phyloP scores from a whole-genome alignment of 768 basidiomycete genomes.

The Boletus rubropictus region DNA sequence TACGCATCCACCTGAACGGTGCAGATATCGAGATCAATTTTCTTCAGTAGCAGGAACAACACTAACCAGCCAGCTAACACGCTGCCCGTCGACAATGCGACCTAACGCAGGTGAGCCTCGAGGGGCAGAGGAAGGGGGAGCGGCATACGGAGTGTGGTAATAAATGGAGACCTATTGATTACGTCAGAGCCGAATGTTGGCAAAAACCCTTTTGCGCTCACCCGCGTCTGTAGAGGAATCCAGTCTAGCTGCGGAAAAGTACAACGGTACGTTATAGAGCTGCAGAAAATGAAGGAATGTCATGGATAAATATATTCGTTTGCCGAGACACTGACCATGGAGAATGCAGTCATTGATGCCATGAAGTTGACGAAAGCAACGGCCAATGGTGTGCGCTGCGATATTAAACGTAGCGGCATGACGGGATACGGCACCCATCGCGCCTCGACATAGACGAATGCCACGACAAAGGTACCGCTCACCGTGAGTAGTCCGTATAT shows the following conservation, averaged over 20 bases:
- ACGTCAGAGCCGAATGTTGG: constrained; percentile 7
- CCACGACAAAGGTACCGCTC: constrained; percentile 47
- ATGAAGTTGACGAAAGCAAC: constrained; percentile 78
- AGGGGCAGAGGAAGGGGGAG: constrained; percentile 1
- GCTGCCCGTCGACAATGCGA: constrained; percentile 79
- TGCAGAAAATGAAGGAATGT: constrained; percentile 18
- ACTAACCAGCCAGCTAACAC: constrained; percentile 81
- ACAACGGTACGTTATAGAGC: constrained; percentile 89
- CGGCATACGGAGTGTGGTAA: constrained; percentile 79
- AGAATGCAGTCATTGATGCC: constrained; percentile 72
- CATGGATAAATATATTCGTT: background rate
- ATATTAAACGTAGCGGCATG: constrained; percentile 79
- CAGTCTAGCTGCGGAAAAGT: constrained; percentile 77
- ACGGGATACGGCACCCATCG: constrained; percentile 78
- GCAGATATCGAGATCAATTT: constrained; percentile 5
- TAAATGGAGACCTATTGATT: constrained; percentile 66
- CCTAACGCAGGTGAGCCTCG: constrained; percentile 36
- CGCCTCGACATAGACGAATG: constrained; percentile 78
- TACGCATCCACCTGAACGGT: constrained; percentile 66
- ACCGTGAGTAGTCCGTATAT: constrained; percentile 60
- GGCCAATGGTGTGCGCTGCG: constrained; percentile 72
- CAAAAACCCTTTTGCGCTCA: constrained; percentile 28
- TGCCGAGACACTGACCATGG: constrained; percentile 47
- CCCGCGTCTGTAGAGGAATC: constrained; percentile 67
- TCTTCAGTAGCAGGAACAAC: constrained; percentile 3